Conservation (phyloP, 2,329 filamentous ascomycete species). For the Delphinella strobiligena region DNA sequence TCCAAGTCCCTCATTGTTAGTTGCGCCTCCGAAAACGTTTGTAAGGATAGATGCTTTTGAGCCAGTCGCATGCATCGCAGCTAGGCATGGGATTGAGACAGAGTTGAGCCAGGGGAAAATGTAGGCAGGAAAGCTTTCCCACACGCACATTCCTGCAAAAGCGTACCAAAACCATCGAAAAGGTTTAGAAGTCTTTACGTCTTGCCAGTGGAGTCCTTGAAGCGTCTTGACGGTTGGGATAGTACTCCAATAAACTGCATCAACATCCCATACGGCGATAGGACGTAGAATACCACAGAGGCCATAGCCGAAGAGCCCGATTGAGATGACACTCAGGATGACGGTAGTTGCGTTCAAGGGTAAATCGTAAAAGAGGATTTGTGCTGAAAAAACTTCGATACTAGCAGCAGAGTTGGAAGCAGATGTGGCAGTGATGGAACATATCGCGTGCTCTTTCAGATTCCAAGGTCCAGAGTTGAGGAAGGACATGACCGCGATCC, state of each 20-base stretch:
- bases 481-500: constrained; percentile 31
- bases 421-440: constrained; percentile 13
- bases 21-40: constrained; percentile 39
- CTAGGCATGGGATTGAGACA: constrained; percentile 42
- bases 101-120: constrained; percentile 45
- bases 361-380: constrained; percentile 41
- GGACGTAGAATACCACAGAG: constrained; percentile 42
- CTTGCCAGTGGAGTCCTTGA: constrained; percentile 43
- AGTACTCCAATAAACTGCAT: constrained; percentile 45
- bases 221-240: constrained; percentile 42
- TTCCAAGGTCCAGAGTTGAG: constrained; percentile 41
- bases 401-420: constrained; percentile 31
- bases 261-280: constrained; percentile 43
- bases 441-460: constrained; percentile 41
- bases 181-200: constrained; percentile 38
- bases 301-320: constrained; percentile 45
- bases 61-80: constrained; percentile 39
- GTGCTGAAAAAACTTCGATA: constrained; percentile 18
- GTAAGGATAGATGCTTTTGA: constrained; percentile 32
- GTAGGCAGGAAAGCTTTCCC: constrained; percentile 44
- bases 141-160: constrained; percentile 36
- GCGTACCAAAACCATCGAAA: constrained; percentile 42
- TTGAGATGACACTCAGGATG: constrained; percentile 39
- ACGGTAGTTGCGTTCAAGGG: constrained; percentile 35
- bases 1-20: constrained; percentile 42